Base-by-base conservation (phyloP, 2,329 filamentous ascomycete genomes). In the Penicillium sp. region DNA sequence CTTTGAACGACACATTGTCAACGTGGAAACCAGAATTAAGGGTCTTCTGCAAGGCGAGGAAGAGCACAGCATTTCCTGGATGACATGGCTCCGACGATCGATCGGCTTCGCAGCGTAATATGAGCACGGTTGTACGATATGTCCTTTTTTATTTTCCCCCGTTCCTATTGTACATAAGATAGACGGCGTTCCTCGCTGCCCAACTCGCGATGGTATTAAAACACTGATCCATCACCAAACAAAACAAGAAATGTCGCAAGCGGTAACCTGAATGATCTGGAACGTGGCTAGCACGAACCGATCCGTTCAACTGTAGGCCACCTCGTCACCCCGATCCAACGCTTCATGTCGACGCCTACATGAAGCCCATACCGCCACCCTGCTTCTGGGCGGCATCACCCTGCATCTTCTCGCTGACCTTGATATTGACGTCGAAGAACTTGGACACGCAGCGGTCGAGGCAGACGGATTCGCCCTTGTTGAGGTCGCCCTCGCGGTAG, bases 391-490 rank as follows among this genome's bases (percentile, higher is more conserved):
- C 83, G 44, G 89, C 89, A 75, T 95, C 89, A 60, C 87, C 85
- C 77, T 96, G 91, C 85, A 97, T 91, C 78, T 95, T 90, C 78
- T 97, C 92, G 67, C 89, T 92, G 54, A 97, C 90, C 81, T 96
- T 97, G 80, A 96, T 86, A 74, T 96, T 95, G 68, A 96, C 92
- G 66, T 97, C 92, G 78, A 99, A 96, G 81, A 97, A 99, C 80
- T 99, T 99, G 70, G 89, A 83, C 52, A 95, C 89, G 78, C 95
- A 99, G 69, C 94, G 90, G 79, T 99, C 94, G 64, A 99, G 86
- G 79, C 95, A 99, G 65, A 99, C 94, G 63, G 88, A 91, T 78
- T 99, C 94, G 81, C 92, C 95, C 80, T 99, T 99, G 84, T 96
- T 96, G 68, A 99, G 86, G 66, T 99, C 92, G 73, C 84, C 85